These are phyloP conservation scores for Phylloporus sp. DNA, from an alignment of 1,284 basidiomycete species.

Conservation along the genomic window DNA sequence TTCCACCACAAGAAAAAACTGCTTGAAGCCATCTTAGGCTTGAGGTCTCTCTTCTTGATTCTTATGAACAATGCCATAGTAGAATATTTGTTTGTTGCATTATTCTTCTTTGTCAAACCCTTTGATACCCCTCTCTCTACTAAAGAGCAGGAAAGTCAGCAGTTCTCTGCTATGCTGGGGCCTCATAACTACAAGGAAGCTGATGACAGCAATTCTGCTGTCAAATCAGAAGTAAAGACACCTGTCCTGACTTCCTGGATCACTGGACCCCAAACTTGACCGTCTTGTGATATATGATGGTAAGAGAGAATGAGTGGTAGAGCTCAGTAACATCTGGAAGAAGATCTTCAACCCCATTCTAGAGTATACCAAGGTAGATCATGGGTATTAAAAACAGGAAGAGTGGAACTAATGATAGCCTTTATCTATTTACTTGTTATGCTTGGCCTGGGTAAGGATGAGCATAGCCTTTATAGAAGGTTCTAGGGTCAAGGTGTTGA, in stretches of 20 bases:
- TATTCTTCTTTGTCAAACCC: conserved; percentile 71
- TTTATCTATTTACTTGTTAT: no score
- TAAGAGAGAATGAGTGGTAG: conserved; percentile 65
- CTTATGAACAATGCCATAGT: conserved; percentile 92
- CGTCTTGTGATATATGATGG: conserved; percentile 38
- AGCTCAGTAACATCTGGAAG: conserved; percentile 78
- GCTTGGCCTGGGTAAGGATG: no score
- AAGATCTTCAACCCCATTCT: conserved; percentile 89
- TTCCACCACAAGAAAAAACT: conserved; percentile 71
- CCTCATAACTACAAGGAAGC: conserved; percentile 20
- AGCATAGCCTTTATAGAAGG: no score
- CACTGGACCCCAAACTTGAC: conserved; percentile 21
- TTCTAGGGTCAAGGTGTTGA: no score
- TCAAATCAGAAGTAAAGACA: conserved; percentile 45
- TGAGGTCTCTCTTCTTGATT: conserved; percentile 85
- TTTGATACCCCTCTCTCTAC: conserved; percentile 32
- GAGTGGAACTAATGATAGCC: no score
- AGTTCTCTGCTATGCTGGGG: conserved; percentile 41
- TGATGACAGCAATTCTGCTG: conserved; percentile 39
- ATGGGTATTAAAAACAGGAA: not conserved
- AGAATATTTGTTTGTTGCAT: conserved; percentile 85
- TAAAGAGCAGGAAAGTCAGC: conserved; percentile 38
- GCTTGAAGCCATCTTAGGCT: conserved; percentile 78
- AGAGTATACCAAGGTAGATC: conserved; percentile 75
- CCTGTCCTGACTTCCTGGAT: conserved; percentile 12